These are phyloP conservation scores for Dimocarpus longan DNA, from an alignment of 345 rosid species.

Conservation along the genomic window DNA sequence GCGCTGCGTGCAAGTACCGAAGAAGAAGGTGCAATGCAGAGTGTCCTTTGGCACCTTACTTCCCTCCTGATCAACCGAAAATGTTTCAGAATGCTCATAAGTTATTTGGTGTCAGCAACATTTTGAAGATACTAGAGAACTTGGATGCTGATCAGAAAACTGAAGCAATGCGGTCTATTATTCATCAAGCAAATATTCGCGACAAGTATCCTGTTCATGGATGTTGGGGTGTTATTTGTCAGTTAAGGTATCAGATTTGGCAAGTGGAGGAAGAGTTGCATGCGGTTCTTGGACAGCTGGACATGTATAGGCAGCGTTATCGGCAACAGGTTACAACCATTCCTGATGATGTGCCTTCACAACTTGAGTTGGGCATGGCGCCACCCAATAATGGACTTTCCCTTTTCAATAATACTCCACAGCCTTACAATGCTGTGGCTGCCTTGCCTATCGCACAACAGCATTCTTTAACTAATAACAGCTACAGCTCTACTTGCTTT, in stretches of 20 bases:
- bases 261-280: constrained; percentile 65
- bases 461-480: constrained; percentile 48
- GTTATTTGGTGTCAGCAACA: constrained; percentile 80
- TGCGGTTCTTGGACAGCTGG: constrained; percentile 55
- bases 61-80: constrained; percentile 76
- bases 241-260: constrained; percentile 50
- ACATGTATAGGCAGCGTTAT: constrained; percentile 55
- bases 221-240: constrained; percentile 58
- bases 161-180: constrained; percentile 85
- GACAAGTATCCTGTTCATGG: constrained; percentile 82
- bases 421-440: constrained; percentile 14
- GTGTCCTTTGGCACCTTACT: constrained; percentile 80
- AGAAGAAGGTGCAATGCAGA: constrained; percentile 67
- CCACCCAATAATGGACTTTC: constrained; percentile 48
- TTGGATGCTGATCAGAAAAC: constrained; percentile 51
- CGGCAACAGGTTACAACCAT: constrained; percentile 38
- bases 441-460: constrained; percentile 43
- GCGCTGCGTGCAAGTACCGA: constrained; percentile 95
- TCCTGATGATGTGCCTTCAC: constrained; percentile 56
- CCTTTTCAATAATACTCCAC: constrained; percentile 36
- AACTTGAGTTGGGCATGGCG: constrained; percentile 78
- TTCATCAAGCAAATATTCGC: constrained; percentile 66
- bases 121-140: constrained; percentile 56
- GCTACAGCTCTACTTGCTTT: constrained; percentile 35
- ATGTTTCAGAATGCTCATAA: constrained; percentile 77